phyloP scores from a whole-genome alignment of 225 moss, liverwort and hornwort species.

The Neckera pumila region DNA sequence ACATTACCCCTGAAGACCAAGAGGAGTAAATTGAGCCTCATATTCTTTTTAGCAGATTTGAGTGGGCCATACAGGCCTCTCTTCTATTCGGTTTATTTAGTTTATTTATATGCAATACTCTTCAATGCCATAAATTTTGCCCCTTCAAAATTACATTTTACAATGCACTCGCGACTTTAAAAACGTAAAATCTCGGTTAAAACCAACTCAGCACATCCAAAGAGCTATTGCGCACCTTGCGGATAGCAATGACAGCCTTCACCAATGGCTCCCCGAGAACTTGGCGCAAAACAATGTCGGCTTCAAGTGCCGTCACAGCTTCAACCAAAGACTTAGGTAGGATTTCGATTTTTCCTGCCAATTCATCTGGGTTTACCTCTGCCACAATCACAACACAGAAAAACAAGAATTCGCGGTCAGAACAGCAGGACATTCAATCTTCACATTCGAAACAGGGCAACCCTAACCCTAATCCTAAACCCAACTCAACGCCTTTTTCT shows the following conservation, averaged over 20 bases:
- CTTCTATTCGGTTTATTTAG: too few relatives aligned
- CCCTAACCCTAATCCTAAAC: background rate
- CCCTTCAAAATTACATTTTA: background rate
- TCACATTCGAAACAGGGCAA: background rate
- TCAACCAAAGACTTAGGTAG: constrained; percentile 50
- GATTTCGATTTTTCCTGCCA: constrained; percentile 21
- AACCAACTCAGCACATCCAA: background rate
- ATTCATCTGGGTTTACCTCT: constrained; percentile 67
- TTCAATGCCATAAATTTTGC: background rate
- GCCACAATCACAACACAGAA: background rate
- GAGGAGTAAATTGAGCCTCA: background rate
- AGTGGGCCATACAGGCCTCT: background rate
- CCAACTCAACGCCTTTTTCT: background rate
- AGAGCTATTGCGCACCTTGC: constrained; percentile 36
- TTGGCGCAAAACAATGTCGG: constrained; percentile 32
- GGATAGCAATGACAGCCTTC: constrained; percentile 63
- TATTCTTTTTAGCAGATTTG: background rate
- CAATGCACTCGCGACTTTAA: background rate
- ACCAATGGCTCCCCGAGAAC: constrained; percentile 69
- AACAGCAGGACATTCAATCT: background rate
- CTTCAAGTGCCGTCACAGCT: constrained; percentile 52
- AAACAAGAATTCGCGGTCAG: background rate
- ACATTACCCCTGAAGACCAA: background rate
- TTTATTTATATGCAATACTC: background rate
- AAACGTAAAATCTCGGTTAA: background rate